Evolutionary conservation across 108 stramenopile genomes (phyloP), one percentile per base, ranked within the genome.

Genomic region (Stephanodiscus triporus): DNA sequence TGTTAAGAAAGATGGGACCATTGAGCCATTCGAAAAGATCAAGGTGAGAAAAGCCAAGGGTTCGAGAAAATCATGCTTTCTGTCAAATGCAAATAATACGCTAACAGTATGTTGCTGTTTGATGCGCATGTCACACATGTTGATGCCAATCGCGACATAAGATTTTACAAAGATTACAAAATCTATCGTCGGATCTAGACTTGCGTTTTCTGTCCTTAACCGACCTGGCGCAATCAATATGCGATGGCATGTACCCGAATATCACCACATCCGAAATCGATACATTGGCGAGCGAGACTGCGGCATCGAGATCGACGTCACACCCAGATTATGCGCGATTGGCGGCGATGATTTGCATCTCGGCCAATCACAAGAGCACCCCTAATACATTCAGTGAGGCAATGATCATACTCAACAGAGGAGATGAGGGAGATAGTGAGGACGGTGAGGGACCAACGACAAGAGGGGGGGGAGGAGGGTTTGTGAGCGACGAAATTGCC

Each of bases 201-300:
- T 27, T 66, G 29, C 66, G 70, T 8, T 86, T 74, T 55, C 55
- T 88, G 20, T 81, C 86, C 45, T 43, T 91, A 14, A 43, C 67
- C 38, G 68, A 70, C 17, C 66, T 95, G 30, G 84, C 88, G 9
- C 70, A 85, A 42, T 82, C 88, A 10, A 88, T 92, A 24, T 50
- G 89, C 4, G 47, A 73, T 14, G 95, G 95, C 42, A 81, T 85
- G 24, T 97, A 96, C 80, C 95, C 93, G 24, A 93, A 93, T 49
- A 92, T 97, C 9, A 91, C 92, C 24, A 94, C 97, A 20, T 40
- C 29, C 27, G 97, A 99, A 82, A 87, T 99, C 60, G 97, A 97
- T 75, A 94, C 89, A 32, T 81, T 99, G n/a, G 96, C 97, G 9
- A 93, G 97, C 16, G 93, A 97, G 84, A 96, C 95, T 19, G 90